Evolutionary conservation across 78 protist genomes (phyloP), one percentile per base, ranked within the genome.

Genomic region (Guillardia theta): DNA sequence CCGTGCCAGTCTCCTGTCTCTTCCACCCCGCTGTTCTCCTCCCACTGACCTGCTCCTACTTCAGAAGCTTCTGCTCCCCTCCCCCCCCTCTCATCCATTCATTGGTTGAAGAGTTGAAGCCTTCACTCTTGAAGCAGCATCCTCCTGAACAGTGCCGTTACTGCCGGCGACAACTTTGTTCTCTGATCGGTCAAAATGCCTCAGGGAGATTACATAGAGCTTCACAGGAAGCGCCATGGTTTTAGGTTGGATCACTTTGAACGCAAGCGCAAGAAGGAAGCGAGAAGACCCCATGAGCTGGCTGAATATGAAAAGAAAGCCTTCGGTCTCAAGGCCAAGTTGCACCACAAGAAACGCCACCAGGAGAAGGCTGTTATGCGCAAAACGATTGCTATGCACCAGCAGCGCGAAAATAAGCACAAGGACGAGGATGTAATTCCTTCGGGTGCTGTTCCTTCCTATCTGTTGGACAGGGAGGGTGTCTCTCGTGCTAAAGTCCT

Each of bases 371-470:
- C 97, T 2, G 97, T 95, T 83, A 97, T 99, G 99, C 97, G 97
- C 95, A 94, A 94, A 46, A 94, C 94, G 76, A 97, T 99, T 92
- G 95, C 97, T 37, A 88, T 94, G 98, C 99, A 99, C 94, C 96
- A 98, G 46, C 99, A 99, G 83, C 90, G 97, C 45, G 88, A 62
- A 10, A 96, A 93, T 90, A 97, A 97, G 95, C 98, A 97, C 96
- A 94, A 94, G 64, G 88, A 96, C 15, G 98, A 94, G 64, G 97
- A 97, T 6, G 95, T 78, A 6, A 97, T 94, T 4, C 97, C 96
- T 21, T 94, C 96, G 39, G 99, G 99, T 33, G 99, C 99, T 18
- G 98, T 99, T 33, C 99, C 99, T 4, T 98, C 99, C 10, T 99
- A 98, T 92, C 96, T 99, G 50, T 53, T 99, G 94, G 99, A 99